phyloP scores from a whole-genome alignment of 371 early-diverging fungal species.

The Nematocida minor region DNA sequence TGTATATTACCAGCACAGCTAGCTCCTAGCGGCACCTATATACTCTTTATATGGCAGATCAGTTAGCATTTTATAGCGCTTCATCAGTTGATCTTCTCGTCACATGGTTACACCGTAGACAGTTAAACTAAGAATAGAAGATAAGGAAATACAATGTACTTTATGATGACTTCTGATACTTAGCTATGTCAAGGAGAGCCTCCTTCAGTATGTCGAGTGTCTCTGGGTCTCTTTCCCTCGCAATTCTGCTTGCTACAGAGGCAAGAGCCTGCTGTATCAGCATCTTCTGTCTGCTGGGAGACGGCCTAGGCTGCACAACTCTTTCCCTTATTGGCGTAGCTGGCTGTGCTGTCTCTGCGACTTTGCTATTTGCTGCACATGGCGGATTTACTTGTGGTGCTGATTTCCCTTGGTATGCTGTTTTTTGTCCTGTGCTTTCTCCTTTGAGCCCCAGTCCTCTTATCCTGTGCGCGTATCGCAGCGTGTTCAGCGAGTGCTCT shows the following conservation, averaged over 20 bases:
- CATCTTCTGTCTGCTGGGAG: background rate
- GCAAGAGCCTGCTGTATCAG: slow-evolving; percentile 44
- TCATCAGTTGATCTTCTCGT: no score
- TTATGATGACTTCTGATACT: slow-evolving; percentile 4
- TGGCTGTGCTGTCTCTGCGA: background rate
- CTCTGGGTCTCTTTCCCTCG: slow-evolving; percentile 28
- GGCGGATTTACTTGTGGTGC: background rate
- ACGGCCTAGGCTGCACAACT: background rate
- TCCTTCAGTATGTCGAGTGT: background rate
- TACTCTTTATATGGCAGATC: no score
- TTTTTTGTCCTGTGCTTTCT: no score
- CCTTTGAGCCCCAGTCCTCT: slow-evolving; percentile 26
- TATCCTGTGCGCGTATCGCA: slow-evolving; percentile 75
- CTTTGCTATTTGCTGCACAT: background rate
- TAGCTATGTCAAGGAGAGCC: background rate
- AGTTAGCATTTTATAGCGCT: no score
- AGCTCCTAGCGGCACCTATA: no score
- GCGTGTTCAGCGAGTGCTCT: slow-evolving; percentile 91
- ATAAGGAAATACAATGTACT: no score
- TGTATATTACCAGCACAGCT: no score
- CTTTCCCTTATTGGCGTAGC: background rate
- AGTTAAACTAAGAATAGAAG: no score
- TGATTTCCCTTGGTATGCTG: no score
- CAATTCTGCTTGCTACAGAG: slow-evolving; percentile 20
- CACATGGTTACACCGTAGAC: no score